Percentiles rank a stretch among this genome's conserved stretches.
These are phyloP conservation scores for Beta lomatogona DNA, from an alignment of 179 eudicot genomes.

Conservation along the genomic window DNA sequence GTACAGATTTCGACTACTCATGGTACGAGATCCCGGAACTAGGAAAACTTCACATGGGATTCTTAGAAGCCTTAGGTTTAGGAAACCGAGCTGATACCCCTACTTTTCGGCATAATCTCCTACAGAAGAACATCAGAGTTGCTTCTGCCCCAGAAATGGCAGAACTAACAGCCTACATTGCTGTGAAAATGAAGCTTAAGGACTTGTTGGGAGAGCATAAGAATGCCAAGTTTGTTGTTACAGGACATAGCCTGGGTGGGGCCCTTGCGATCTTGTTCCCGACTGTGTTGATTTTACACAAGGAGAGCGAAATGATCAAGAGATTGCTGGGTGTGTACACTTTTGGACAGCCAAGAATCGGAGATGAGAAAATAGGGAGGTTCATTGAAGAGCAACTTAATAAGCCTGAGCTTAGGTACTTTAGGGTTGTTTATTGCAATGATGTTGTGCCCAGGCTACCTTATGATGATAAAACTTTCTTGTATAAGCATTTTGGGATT, in stretches of 20 bases:
- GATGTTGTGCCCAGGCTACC: constrained; percentile 94
- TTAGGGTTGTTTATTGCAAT: constrained; percentile 77
- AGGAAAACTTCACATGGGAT: constrained; percentile 86
- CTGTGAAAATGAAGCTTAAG: constrained; percentile 61
- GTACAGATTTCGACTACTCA: constrained; percentile 85
- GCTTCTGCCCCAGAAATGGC: constrained; percentile 28
- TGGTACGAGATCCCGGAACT: constrained; percentile 77
- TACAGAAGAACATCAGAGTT: constrained; percentile 15
- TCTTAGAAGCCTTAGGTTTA: constrained; percentile 86
- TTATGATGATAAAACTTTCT: constrained; percentile 66
- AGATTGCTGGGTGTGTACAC: constrained; percentile 70
- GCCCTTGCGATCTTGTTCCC: constrained; percentile 84
- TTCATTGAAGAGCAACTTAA: constrained; percentile 55
- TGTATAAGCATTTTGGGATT: constrained; percentile 81
- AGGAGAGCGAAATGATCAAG: constrained; percentile 55
- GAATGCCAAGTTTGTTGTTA: constrained; percentile 69
- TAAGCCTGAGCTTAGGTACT: constrained; percentile 46
- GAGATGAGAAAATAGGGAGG: constrained; percentile 54
- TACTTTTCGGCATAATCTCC: constrained; percentile 51
- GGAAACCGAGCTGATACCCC: constrained; percentile 55
- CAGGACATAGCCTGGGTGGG: constrained; percentile 92
- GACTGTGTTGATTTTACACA: constrained; percentile 54
- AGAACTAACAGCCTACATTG: constrained; percentile 65
- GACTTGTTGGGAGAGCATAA: constrained; percentile 54
- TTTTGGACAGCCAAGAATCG: constrained; percentile 87